Evolutionary conservation across 2,329 filamentous ascomycete species (phyloP), one percentile per base, ranked within the genome.

Genomic region (Penicillium sclerotigenum): DNA sequence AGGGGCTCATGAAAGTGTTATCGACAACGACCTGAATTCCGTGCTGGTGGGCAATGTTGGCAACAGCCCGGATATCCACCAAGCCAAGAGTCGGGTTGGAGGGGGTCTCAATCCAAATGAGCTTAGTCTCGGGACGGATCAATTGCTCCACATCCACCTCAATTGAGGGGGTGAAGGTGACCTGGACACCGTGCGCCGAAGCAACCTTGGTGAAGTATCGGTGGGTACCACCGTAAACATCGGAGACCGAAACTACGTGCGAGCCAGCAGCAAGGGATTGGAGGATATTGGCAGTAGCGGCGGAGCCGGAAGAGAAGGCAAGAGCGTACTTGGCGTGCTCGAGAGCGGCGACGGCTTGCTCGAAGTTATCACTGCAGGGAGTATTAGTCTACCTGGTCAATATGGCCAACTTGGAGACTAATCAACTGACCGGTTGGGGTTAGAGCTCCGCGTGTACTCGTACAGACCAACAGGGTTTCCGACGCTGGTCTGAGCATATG

Each of bases 131-230:
- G 9, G 88, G 84, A 31, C 87, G 89, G 72, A 99, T 95, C 78
- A 97, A 84, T 65, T 87, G 83, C 63, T 84, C 83, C 65, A 97
- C 87, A 71, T 97, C 90, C 60, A 91, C 81, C 77, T 96, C 93
- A 69, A 99, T 95, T 76, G 87, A 87, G 10, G 91, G 91, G 5
- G 91, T 93, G 76, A 99, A 99, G 47, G 93, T 96, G 59, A 97
- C 94, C 66, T 89, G 86, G 52, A 99, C 91, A 68, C 93, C 91
- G 75, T 99, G 94, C 26, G 94, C 91, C 68, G 90, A 87, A 55
- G 94, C 94, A 48, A 97, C 94, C 79, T 97, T 92, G 63, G 94
- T 99, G 81, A 99, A 99, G 81, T 99, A 99, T 69, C 94, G 85
- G 79, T 99, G 94, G 40, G 94, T 99, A 66, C 94, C 94, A 66